Percentiles rank a stretch among this genome's conserved stretches.
These are phyloP conservation scores for Heterobasidion irregulare DNA, from an alignment of 1,284 basidiomycete species.

Conservation along the genomic window DNA sequence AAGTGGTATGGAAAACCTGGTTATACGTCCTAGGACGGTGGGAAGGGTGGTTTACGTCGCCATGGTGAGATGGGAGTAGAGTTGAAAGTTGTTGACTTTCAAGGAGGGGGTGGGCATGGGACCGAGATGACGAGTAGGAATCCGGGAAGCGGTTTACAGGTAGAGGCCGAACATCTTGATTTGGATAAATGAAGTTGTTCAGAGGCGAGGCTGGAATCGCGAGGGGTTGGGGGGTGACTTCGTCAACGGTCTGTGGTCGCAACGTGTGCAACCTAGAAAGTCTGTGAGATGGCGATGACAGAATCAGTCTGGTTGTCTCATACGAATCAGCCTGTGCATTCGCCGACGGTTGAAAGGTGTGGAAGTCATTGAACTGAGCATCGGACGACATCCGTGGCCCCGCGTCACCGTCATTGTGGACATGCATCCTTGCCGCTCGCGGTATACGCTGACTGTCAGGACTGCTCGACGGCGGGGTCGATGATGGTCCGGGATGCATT, in stretches of 20 bases:
- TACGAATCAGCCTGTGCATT: conserved; percentile 14
- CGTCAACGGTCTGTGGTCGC: conserved; percentile 21
- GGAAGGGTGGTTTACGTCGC: conserved; percentile 29
- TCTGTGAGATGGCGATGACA: conserved; percentile 33
- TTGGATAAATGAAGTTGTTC: conserved; percentile 18
- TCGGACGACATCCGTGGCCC: background rate
- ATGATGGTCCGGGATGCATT: conserved; percentile 1
- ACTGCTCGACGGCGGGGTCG: conserved; percentile 9
- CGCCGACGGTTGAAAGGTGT: conserved; percentile 13
- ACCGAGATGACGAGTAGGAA: conserved; percentile 22
- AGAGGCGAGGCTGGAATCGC: conserved; percentile 29
- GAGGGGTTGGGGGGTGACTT: conserved; percentile 22
- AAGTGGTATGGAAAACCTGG: conserved; percentile 37
- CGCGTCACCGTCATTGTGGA: conserved; percentile 10
- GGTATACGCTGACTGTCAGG: conserved; percentile 8
- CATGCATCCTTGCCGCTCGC: conserved; percentile 10
- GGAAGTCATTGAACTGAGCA: conserved; percentile 1
- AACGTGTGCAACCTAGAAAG: conserved; percentile 27
- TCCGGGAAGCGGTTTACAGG: conserved; percentile 26
- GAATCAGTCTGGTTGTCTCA: conserved; percentile 28
- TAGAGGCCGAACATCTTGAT: conserved; percentile 27
- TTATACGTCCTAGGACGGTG: conserved; percentile 21
- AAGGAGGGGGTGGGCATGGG: conserved; percentile 20
- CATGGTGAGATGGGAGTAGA: conserved; percentile 31
- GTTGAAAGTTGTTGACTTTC: conserved; percentile 34